phyloP scores from a whole-genome alignment of 805 yeast genomes.

The Candida chauliodis region DNA sequence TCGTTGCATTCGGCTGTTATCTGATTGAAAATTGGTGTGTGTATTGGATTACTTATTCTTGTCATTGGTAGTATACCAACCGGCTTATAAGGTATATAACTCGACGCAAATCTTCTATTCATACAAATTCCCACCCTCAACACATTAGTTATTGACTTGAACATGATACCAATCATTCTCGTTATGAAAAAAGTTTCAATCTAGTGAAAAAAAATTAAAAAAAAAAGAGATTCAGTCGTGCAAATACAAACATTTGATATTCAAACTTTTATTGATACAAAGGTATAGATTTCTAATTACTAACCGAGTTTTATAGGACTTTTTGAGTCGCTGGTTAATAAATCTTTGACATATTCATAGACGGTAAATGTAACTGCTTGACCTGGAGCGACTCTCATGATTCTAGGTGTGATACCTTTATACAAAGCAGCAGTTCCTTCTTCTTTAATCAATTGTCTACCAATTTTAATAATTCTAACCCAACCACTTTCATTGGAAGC shows the following conservation, averaged over 20 bases:
- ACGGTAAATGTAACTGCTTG: constrained; percentile 98
- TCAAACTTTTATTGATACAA: too few species aligned
- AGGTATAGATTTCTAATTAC: too few species aligned
- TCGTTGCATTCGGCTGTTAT: background rate
- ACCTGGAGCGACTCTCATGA: constrained; percentile 99
- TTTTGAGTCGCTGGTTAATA: constrained; percentile 38
- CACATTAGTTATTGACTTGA: background rate
- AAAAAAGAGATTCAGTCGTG: background rate
- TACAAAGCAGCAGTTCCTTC: constrained; percentile 61
- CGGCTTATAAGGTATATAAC: background rate
- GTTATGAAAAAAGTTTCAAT: background rate
- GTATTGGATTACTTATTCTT: too few species aligned
- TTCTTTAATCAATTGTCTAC: constrained; percentile 75
- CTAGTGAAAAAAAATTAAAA: background rate
- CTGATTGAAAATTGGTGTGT: background rate
- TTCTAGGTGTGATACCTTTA: constrained; percentile 93
- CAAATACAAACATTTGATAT: too few species aligned
- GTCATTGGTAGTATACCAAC: background rate
- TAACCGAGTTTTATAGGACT: constrained; percentile 2
- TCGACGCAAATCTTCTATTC: constrained; percentile 1
- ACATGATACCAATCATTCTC: background rate
- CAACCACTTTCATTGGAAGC: constrained; percentile 65
- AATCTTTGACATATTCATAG: constrained; percentile 79
- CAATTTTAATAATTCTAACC: constrained; percentile 76
- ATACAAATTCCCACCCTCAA: background rate